Conservation (phyloP, 2,329 filamentous ascomycete species). For the Seiridium unicorne region DNA sequence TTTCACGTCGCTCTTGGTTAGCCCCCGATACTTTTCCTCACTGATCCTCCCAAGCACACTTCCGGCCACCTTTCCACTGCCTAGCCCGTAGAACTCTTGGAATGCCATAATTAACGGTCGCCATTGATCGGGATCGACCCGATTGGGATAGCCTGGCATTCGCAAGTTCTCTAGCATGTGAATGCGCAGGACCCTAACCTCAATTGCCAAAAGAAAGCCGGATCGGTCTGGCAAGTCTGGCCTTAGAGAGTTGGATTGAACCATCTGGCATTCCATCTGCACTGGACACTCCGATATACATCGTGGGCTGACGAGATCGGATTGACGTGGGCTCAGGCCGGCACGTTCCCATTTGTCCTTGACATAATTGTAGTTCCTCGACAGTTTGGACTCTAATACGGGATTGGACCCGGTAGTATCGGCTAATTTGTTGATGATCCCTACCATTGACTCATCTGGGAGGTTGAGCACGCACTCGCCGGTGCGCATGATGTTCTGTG, state of each 20-base stretch:
- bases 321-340: slow-evolving; percentile 30
- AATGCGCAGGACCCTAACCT: slow-evolving; percentile 33
- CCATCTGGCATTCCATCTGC: slow-evolving; percentile 40
- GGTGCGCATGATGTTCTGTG: slow-evolving; percentile 37
- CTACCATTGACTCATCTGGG: slow-evolving; percentile 30
- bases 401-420: slow-evolving; percentile 31
- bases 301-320: slow-evolving; percentile 29
- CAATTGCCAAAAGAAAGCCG: slow-evolving; percentile 29
- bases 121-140: slow-evolving; percentile 41
- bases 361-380: slow-evolving; percentile 31
- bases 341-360: slow-evolving; percentile 36
- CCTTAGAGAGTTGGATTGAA: slow-evolving; percentile 28
- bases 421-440: slow-evolving; percentile 35
- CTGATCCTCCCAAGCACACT: neutral
- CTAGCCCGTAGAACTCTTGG: slow-evolving; percentile 39
- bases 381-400: slow-evolving; percentile 24
- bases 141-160: slow-evolving; percentile 34
- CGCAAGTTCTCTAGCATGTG: slow-evolving; percentile 31
- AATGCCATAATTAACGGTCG: slow-evolving; percentile 43
- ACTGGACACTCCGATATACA: slow-evolving; percentile 38
- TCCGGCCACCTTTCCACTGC: neutral
- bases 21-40: neutral
- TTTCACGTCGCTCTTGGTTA: neutral
- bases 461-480: slow-evolving; percentile 42
- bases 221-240: slow-evolving; percentile 26